Percentiles rank a stretch among this genome's conserved stretches.
phyloP scores from a whole-genome alignment of 441 rosid genomes.

The Jatropha podagrica region DNA sequence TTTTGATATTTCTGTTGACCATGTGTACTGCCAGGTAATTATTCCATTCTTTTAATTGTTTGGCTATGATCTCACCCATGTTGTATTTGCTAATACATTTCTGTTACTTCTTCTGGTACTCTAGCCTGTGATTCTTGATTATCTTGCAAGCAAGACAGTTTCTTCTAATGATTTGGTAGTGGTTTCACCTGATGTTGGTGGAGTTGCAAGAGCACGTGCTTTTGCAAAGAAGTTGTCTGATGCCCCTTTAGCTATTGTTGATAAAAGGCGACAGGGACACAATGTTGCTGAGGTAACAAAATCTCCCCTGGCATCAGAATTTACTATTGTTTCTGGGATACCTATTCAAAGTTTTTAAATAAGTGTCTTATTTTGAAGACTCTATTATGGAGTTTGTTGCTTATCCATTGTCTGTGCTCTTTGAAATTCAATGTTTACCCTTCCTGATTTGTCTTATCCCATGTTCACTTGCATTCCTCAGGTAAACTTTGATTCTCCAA shows the following conservation, averaged over 20 bases:
- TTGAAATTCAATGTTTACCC: neutral
- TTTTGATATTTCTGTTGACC: slow-evolving; percentile 97
- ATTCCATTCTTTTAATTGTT: neutral
- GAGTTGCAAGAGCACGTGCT: slow-evolving; percentile 97
- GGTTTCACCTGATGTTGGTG: slow-evolving; percentile 98
- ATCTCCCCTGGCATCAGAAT: neutral
- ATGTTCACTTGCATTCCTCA: neutral
- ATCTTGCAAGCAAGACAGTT: slow-evolving; percentile 89
- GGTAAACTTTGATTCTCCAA: neutral
- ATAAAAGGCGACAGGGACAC: slow-evolving; percentile 93
- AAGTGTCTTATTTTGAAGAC: neutral
- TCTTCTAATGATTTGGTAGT: slow-evolving; percentile 82
- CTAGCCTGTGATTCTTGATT: slow-evolving; percentile 97
- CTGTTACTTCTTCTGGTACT: slow-evolving; percentile 50
- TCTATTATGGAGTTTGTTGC: neutral
- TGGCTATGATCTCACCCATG: neutral
- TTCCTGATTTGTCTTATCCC: neutral
- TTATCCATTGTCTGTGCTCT: neutral
- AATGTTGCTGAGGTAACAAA: slow-evolving; percentile 86
- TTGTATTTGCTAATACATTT: slow-evolving; percentile 4
- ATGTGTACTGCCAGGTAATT: slow-evolving; percentile 88
- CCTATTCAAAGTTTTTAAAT: neutral
- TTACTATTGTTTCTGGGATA: neutral
- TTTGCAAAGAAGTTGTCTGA: slow-evolving; percentile 93
- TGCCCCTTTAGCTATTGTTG: slow-evolving; percentile 97